Conservation (phyloP, 768 basidiomycete genomes). For the Naganishia onofrii region DNA sequence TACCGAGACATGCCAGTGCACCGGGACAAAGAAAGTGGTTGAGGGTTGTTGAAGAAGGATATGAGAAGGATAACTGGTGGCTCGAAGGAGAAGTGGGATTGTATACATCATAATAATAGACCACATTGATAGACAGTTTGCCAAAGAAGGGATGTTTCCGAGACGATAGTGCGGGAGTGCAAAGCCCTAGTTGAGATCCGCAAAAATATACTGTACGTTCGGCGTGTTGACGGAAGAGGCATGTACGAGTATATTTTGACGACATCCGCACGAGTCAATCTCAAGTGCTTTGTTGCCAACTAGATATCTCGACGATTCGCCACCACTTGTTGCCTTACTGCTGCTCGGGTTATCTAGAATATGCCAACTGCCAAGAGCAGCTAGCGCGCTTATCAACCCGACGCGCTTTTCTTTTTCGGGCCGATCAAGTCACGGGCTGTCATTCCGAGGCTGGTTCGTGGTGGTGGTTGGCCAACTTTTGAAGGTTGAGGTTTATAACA, state of each 20-base stretch:
- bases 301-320: background rate
- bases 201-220: too few relatives aligned
- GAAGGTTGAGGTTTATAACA: background rate
- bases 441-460: background rate
- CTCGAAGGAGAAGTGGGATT: slow-evolving; percentile 48
- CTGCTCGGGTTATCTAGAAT: background rate
- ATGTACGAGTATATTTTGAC: too few relatives aligned
- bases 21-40: slow-evolving; percentile 42
- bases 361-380: slow-evolving; percentile 4
- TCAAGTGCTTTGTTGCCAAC: background rate
- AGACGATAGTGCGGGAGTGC: too few relatives aligned
- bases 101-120: background rate
- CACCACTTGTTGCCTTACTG: background rate
- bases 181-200: too few relatives aligned
- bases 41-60: slow-evolving; percentile 44
- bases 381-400: slow-evolving; percentile 13
- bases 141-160: background rate
- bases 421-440: slow-evolving; percentile 8
- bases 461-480: background rate
- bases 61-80: slow-evolving; percentile 53
- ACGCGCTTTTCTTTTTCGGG: too few relatives aligned
- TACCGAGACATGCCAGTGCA: background rate
- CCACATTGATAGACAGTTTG: background rate
- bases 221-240: too few relatives aligned
- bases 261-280: background rate